phyloP scores from a whole-genome alignment of 192 early-diverging fungal species.

The Pilaira anomala region DNA sequence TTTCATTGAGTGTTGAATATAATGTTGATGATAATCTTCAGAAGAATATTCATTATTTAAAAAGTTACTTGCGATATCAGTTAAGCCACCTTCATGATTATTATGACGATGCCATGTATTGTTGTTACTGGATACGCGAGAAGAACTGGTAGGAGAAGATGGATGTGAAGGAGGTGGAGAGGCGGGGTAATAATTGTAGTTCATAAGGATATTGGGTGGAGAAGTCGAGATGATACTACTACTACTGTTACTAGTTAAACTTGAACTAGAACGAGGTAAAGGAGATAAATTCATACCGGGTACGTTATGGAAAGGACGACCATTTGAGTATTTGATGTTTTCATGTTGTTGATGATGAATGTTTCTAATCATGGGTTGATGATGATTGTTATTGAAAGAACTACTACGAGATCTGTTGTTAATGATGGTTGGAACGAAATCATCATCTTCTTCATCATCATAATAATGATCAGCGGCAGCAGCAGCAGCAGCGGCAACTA shows the following conservation, averaged over 20 bases:
- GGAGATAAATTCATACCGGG: slow-evolving; percentile 36
- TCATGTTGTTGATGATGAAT: neutral
- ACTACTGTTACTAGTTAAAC: neutral
- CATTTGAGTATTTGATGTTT: neutral
- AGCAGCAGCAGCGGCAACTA: neutral
- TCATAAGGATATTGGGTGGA: neutral
- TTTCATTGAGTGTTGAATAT: neutral
- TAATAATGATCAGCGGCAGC: slow-evolving; percentile 30
- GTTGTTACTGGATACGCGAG: slow-evolving; percentile 19
- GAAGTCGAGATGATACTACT: neutral
- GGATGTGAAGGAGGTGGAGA: slow-evolving; percentile 47
- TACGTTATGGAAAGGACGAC: slow-evolving; percentile 15
- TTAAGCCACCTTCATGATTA: neutral
- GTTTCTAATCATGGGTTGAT: neutral
- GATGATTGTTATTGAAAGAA: slow-evolving; percentile 1
- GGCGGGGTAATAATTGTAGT: slow-evolving; percentile 36
- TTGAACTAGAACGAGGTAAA: slow-evolving; percentile 22
- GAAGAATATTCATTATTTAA: neutral
- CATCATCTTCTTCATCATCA: slow-evolving; percentile 19
- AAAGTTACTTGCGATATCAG: slow-evolving; percentile 3
- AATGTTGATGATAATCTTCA: neutral
- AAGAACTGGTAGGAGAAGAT: slow-evolving; percentile 36
- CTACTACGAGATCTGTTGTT: slow-evolving; percentile 16
- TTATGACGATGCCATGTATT: slow-evolving; percentile 38
- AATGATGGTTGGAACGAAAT: neutral